Conservation (phyloP, 164 flowering plant species). For the Berberis thunbergii region DNA sequence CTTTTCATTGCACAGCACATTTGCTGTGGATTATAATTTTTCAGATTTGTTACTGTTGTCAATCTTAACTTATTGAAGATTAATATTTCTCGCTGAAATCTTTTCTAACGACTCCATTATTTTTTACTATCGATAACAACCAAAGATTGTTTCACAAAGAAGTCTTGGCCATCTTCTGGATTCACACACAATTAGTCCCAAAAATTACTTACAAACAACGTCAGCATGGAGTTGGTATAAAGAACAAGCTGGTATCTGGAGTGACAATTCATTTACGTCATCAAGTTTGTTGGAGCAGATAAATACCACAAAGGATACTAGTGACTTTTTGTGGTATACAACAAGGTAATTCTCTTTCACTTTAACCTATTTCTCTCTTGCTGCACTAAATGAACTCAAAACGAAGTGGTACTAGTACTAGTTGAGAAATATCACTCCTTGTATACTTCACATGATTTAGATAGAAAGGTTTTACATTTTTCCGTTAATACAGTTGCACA, state of each 20-base stretch:
- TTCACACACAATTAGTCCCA: slow-evolving; percentile 6
- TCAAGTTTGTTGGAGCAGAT: slow-evolving; percentile 52
- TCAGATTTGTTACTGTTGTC: too few species aligned
- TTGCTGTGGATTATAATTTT: too few species aligned
- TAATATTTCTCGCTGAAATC: too few species aligned
- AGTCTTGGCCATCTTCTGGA: slow-evolving; percentile 15
- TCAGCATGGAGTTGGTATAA: slow-evolving; percentile 38
- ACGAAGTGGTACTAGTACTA: background rate
- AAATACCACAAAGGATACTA: slow-evolving; percentile 51
- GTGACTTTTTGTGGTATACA: slow-evolving; percentile 61
- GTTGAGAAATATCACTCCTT: too few species aligned
- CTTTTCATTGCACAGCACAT: too few species aligned
- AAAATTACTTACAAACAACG: slow-evolving; percentile 12
- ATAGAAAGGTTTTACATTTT: too few species aligned
- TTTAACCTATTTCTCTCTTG: background rate
- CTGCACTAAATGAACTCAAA: background rate
- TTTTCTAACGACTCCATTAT: background rate
- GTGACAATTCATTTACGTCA: slow-evolving; percentile 30
- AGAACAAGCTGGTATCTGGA: slow-evolving; percentile 32
- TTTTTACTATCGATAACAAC: background rate
- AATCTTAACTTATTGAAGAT: too few species aligned
- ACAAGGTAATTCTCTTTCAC: slow-evolving; percentile 25
- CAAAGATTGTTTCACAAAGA: slow-evolving; percentile 39
- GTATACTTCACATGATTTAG: too few species aligned
- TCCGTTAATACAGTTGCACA: too few species aligned